phyloP scores from a whole-genome alignment of 169 alveolate species.

The Eimeria maxima region DNA sequence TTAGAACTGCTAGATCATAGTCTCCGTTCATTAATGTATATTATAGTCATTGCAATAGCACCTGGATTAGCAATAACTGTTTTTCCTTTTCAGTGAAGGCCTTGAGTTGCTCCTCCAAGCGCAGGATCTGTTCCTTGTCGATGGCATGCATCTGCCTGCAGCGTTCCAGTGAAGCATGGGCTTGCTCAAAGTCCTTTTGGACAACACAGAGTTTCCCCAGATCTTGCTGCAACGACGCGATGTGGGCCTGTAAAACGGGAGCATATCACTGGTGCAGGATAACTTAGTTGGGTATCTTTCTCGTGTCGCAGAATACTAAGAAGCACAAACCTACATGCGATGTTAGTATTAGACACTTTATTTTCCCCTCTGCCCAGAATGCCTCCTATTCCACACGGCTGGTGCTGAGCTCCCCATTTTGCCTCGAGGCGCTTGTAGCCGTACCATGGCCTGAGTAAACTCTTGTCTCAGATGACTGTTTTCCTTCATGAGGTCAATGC shows the following conservation, averaged over 20 bases:
- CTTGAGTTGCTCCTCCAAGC: constrained; percentile 49
- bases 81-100: constrained; percentile 36
- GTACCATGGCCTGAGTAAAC: constrained; percentile 64
- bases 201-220: background rate
- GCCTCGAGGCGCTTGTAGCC: background rate
- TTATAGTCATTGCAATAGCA: background rate
- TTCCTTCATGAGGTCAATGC: constrained; percentile 69
- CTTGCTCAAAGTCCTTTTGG: constrained; percentile 36
- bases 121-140: constrained; percentile 47
- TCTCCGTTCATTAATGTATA: background rate
- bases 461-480: constrained; percentile 72
- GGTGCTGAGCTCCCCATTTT: background rate
- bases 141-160: constrained; percentile 43
- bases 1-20: background rate
- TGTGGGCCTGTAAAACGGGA: constrained; percentile 33
- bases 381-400: background rate
- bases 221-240: constrained; percentile 61
- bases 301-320: background rate
- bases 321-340: too few relatives aligned
- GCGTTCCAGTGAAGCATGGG: constrained; percentile 41
- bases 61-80: constrained; percentile 24
- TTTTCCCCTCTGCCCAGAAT: background rate
- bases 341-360: background rate
- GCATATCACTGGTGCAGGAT: background rate
- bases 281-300: background rate